Evolutionary conservation across 345 rosid genomes (phyloP), one percentile per base, ranked within the genome.

Genomic region (Litchi chinensis): DNA sequence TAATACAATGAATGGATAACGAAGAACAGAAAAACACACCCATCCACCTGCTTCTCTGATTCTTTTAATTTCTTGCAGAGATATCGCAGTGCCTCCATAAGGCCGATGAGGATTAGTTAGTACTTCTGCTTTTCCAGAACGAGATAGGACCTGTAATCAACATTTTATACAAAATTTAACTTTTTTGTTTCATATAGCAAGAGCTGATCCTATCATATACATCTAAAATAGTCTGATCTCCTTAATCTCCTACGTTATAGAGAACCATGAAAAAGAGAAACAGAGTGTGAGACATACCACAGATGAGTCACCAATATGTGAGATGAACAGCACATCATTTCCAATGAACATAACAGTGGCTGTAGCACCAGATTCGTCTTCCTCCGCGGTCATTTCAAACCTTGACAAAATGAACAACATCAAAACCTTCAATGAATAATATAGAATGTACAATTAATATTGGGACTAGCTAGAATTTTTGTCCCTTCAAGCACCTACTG

Each of bases 21-120:
- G 24, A 81, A 82, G 90, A 86, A 82, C 78, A 84, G 85, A 80
- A 82, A 84, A 82, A 88, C 93, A 86, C 92, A 92, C 99, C 98
- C 99, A 95, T 89, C 99, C 99, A 89, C 99, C 98, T 89, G 99
- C 97, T 90, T 93, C 98, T 88, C 94, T 91, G 78, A 95, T 91
- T 81, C 99, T 93, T 86, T 81, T 92, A 74, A 92, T 81, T 88
- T 93, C 99, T 50, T 86, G 83, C 70, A 95, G 91, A 57, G 97
- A 92, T 69, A 82, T 82, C 62, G 86, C 84, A 76, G 70, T 85
- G 84, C 87, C 92, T 79, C 99, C 99, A 83, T 89, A 91, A 22
- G 98, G 99, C 75, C 98, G 92, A 86, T 95, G 99, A 63, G 93
- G 85, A 86, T 87, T 85, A 74, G 95, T 93, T 80, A 95, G 77